Percentiles rank a stretch among this genome's conserved stretches.
These are phyloP conservation scores for Panicum hallii DNA, from an alignment of 202 grass and related monocot genomes.

Conservation along the genomic window DNA sequence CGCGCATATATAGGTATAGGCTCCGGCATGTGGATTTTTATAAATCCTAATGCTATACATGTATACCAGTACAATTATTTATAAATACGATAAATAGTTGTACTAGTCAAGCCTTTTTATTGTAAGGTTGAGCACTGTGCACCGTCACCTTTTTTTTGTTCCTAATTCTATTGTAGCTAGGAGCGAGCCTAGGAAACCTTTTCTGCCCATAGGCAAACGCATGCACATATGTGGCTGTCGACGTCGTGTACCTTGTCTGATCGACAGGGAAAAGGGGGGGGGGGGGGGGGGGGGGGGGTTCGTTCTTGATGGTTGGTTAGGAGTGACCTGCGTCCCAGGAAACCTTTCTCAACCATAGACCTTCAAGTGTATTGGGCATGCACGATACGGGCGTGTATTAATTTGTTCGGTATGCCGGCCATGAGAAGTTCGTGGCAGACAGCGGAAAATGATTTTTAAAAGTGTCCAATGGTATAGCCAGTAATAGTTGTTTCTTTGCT, in stretches of 20 bases:
- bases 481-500: not conserved
- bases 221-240: slow-evolving; percentile 22
- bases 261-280: slow-evolving; percentile 35
- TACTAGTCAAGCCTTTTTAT: not conserved
- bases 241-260: slow-evolving; percentile 41
- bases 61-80: not conserved
- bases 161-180: slow-evolving; percentile 14
- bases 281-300: no score
- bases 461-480: not conserved
- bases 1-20: not conserved
- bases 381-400: slow-evolving; percentile 34
- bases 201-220: slow-evolving; percentile 18
- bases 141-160: slow-evolving; percentile 9
- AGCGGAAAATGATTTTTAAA: not conserved
- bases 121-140: not conserved
- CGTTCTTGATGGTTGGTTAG: slow-evolving; percentile 36
- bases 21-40: not conserved
- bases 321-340: slow-evolving; percentile 32
- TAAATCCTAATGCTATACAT: not conserved
- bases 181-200: not conserved
- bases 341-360: slow-evolving; percentile 36
- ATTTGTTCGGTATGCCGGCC: slow-evolving; percentile 47
- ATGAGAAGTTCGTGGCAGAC: slow-evolving; percentile 29
- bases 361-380: slow-evolving; percentile 25
- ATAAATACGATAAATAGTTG: not conserved